phyloP scores from a whole-genome alignment of 2,329 filamentous ascomycete genomes.

The Paecilomyces niveus region DNA sequence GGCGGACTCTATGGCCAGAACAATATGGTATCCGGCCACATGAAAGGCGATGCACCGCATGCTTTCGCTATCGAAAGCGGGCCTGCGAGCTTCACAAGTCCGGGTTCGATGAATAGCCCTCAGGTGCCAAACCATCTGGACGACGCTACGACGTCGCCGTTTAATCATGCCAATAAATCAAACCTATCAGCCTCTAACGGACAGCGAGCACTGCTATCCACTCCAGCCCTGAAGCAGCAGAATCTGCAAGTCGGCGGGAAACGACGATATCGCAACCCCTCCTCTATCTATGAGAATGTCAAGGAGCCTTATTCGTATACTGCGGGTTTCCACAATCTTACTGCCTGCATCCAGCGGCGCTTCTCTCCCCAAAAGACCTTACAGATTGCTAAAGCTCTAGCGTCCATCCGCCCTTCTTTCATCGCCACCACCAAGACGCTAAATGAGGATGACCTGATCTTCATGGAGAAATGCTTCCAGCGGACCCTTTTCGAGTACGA shows the following conservation, averaged over 20 bases:
- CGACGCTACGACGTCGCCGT: slow-evolving; percentile 23
- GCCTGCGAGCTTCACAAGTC: slow-evolving; percentile 49
- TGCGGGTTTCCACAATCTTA: slow-evolving; percentile 80
- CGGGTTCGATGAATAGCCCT: slow-evolving; percentile 51
- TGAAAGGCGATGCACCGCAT: slow-evolving; percentile 43
- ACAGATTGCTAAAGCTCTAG: slow-evolving; percentile 78
- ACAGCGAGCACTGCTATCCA: slow-evolving; percentile 33
- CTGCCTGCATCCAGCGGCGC: slow-evolving; percentile 69
- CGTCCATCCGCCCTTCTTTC: slow-evolving; percentile 85
- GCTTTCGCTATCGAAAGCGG: slow-evolving; percentile 58
- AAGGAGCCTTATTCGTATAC: slow-evolving; percentile 90
- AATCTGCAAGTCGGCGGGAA: slow-evolving; percentile 34
- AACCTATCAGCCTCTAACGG: slow-evolving; percentile 23
- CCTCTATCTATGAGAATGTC: slow-evolving; percentile 79
- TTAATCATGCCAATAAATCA: slow-evolving; percentile 15
- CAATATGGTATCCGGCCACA: slow-evolving; percentile 32
- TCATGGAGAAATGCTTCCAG: slow-evolving; percentile 97
- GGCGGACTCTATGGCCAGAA: slow-evolving; percentile 29
- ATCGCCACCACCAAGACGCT: slow-evolving; percentile 87
- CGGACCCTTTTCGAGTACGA: slow-evolving; percentile 88
- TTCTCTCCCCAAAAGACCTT: slow-evolving; percentile 71
- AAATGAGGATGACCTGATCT: slow-evolving; percentile 80
- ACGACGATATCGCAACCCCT: slow-evolving; percentile 61
- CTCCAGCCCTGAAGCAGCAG: slow-evolving; percentile 37
- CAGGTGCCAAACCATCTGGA: slow-evolving; percentile 39